phyloP scores from a whole-genome alignment of 1,284 basidiomycete species.

The Kwoniella shivajii region DNA sequence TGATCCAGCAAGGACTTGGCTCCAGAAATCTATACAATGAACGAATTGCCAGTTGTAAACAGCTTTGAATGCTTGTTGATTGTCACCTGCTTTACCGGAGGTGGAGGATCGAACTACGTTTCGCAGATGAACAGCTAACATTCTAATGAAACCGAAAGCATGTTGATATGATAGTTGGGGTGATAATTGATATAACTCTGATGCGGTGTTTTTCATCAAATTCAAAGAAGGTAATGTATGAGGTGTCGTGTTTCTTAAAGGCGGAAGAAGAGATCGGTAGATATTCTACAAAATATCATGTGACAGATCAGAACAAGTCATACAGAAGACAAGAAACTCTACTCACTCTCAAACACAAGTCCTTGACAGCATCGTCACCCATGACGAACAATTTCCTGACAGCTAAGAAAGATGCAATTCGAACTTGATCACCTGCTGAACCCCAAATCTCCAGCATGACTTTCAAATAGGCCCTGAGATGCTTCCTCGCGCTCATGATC shows the following conservation, averaged over 20 bases:
- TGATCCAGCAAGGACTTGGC: slow-evolving; percentile 78
- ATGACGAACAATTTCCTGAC: slow-evolving; percentile 78
- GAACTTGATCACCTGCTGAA: slow-evolving; percentile 73
- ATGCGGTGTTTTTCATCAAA: slow-evolving; percentile 97
- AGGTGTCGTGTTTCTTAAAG: slow-evolving; percentile 71
- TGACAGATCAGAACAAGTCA: background rate
- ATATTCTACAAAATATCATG: slow-evolving; percentile 61
- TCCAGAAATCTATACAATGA: slow-evolving; percentile 97
- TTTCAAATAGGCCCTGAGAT: slow-evolving; percentile 82
- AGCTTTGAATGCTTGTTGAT: slow-evolving; percentile 80
- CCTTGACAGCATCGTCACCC: slow-evolving; percentile 78
- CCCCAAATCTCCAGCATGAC: slow-evolving; percentile 83
- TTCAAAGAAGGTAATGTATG: slow-evolving; percentile 93
- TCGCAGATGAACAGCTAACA: slow-evolving; percentile 89
- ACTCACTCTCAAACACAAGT: slow-evolving; percentile 80
- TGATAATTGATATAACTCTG: slow-evolving; percentile 83
- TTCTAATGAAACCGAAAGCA: slow-evolving; percentile 94
- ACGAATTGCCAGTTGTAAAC: slow-evolving; percentile 99
- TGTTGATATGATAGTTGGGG: slow-evolving; percentile 71
- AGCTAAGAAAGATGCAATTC: slow-evolving; percentile 86
- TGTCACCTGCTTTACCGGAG: slow-evolving; percentile 36
- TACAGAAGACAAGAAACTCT: background rate
- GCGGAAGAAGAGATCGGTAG: slow-evolving; percentile 81
- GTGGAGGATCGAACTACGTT: slow-evolving; percentile 56
- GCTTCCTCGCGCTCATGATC: slow-evolving; percentile 76